Evolutionary conservation across 176 grass and related monocot genomes (phyloP).

Genomic region (Phoenix dactylifera): DNA sequence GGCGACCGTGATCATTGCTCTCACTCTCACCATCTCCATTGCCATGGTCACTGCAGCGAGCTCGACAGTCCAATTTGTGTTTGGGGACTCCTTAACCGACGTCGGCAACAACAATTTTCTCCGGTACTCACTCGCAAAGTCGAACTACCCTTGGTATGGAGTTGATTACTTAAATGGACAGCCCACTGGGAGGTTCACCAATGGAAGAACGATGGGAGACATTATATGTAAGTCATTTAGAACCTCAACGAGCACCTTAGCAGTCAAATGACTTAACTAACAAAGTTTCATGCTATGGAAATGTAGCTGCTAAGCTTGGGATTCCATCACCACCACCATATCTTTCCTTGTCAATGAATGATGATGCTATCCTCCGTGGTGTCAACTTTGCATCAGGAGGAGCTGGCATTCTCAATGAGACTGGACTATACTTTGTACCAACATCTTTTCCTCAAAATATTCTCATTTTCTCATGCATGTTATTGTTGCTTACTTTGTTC

Average conservation of each 20-base stretch:
- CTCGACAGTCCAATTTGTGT: constrained; percentile 55
- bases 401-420: constrained; percentile 84
- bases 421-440: constrained; percentile 92
- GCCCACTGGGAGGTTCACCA: constrained; percentile 85
- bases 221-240: constrained; percentile 54
- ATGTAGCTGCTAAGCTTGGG: constrained; percentile 75
- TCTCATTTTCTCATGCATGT: not conserved
- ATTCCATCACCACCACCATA: constrained; percentile 52
- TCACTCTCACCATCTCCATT: constrained; percentile 16
- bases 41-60: not conserved
- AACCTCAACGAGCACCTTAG: not conserved
- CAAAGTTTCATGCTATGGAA: not conserved
- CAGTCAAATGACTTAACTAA: not conserved
- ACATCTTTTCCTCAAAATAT: not conserved
- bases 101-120: constrained; percentile 97
- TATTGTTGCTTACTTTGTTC: not conserved
- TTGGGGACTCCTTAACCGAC: constrained; percentile 92
- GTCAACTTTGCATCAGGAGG: constrained; percentile 91
- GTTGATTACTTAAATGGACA: constrained; percentile 49
- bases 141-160: constrained; percentile 85
- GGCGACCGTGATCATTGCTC: constrained; percentile 5
- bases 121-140: constrained; percentile 67
- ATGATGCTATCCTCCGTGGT: constrained; percentile 54
- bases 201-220: constrained; percentile 88
- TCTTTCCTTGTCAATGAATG: constrained; percentile 68